Conservation (phyloP, 148 eudicot genomes). For the Rhododendron ovatum region DNA sequence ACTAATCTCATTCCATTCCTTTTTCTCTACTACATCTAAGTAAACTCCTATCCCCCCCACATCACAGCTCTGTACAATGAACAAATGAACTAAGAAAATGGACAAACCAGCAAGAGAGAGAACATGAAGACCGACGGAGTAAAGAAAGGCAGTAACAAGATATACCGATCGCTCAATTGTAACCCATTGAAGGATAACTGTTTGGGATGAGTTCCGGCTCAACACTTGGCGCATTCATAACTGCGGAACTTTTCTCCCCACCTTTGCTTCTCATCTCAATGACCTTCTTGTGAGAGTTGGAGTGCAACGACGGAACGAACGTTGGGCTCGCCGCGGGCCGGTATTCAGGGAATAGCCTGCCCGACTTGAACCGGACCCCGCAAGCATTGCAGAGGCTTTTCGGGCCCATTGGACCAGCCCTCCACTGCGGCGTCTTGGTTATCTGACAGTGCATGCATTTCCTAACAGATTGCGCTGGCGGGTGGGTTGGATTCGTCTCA, state of each 20-base stretch:
- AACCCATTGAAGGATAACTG: conserved; percentile 20
- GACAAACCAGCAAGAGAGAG: conserved; percentile 19
- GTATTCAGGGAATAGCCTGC: conserved; percentile 91
- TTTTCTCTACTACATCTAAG: conserved; percentile 7
- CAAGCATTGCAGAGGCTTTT: conserved; percentile 95
- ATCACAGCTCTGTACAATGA: conserved; percentile 29
- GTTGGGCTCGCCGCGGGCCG: conserved; percentile 98
- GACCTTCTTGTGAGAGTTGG: conserved; percentile 97
- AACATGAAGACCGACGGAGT: not conserved
- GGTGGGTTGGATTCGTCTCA: conserved; percentile 19
- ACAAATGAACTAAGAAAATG: conserved; percentile 25
- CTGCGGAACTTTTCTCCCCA: not conserved
- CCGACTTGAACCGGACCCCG: conserved; percentile 92
- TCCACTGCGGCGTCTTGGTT: conserved; percentile 97
- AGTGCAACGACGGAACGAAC: conserved; percentile 70
- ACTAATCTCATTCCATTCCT: conserved; percentile 9
- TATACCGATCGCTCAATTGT: conserved; percentile 15
- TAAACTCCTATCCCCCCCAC: conserved; percentile 14
- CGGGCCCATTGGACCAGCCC: conserved; percentile 94
- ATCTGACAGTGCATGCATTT: conserved; percentile 93
- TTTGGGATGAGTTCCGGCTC: conserved; percentile 33
- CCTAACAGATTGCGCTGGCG: conserved; percentile 40
- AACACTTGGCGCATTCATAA: not conserved
- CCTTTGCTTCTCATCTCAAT: conserved; percentile 72
- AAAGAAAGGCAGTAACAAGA: conserved; percentile 21